phyloP scores from a whole-genome alignment of 805 yeast species.

The Blastobotrys robertii region DNA sequence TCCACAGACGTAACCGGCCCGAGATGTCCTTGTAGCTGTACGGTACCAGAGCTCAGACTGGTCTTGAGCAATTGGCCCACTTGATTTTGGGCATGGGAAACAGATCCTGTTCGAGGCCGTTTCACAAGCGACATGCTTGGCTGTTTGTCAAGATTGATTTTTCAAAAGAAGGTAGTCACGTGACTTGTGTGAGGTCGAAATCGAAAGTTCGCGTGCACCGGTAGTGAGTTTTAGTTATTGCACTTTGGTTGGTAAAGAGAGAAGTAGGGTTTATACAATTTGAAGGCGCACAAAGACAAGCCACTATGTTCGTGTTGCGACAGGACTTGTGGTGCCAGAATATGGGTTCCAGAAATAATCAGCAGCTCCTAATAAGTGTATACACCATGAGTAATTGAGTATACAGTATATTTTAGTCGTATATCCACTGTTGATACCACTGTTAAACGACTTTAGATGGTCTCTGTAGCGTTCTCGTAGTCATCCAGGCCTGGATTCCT shows the following conservation, averaged over 20 bases:
- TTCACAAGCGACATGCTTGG: constrained; percentile 10
- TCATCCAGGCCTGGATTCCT: constrained; percentile 25
- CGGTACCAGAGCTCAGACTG: neutral
- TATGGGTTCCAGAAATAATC: too few relatives aligned
- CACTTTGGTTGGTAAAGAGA: too few relatives aligned
- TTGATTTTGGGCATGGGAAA: neutral
- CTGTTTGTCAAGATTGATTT: neutral
- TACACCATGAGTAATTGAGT: neutral
- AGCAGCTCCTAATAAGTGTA: too few relatives aligned
- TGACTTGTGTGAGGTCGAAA: too few relatives aligned
- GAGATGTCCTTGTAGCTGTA: constrained; percentile 17
- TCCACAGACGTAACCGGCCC: constrained; percentile 39
- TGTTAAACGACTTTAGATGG: constrained; percentile 12
- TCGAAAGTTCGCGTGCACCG: too few relatives aligned
- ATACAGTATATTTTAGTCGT: neutral
- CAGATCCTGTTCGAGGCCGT: constrained; percentile 5
- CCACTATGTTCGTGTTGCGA: too few relatives aligned
- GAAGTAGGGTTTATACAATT: too few relatives aligned
- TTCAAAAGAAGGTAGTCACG: neutral
- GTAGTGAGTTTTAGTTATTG: too few relatives aligned
- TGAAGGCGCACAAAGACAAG: too few relatives aligned
- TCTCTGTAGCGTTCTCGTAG: constrained; percentile 24
- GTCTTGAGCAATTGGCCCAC: neutral
- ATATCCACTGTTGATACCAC: too few relatives aligned
- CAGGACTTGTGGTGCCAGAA: too few relatives aligned